Conservation (phyloP, 2,329 filamentous ascomycete genomes). For the Aureobasidium subglaciale region DNA sequence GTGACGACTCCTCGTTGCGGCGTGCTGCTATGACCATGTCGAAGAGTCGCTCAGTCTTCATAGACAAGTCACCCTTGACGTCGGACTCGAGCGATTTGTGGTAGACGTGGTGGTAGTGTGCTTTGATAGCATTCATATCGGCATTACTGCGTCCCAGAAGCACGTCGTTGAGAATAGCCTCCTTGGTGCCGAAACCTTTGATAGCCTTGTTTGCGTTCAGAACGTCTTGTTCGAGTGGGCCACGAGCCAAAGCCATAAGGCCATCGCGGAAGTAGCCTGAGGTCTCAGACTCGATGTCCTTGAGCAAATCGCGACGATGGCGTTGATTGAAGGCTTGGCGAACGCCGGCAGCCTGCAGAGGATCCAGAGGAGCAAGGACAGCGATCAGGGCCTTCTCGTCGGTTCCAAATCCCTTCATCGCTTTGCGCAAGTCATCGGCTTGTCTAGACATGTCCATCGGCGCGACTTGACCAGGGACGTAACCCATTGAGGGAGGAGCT, state of each 20-base stretch:
- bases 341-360: slow-evolving; percentile 66
- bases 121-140: slow-evolving; percentile 80
- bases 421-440: slow-evolving; percentile 64
- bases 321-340: slow-evolving; percentile 58
- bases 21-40: slow-evolving; percentile 68
- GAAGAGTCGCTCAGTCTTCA: slow-evolving; percentile 82
- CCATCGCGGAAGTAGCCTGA: slow-evolving; percentile 64
- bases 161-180: slow-evolving; percentile 77
- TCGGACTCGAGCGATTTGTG: slow-evolving; percentile 60
- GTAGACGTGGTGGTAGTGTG: slow-evolving; percentile 63
- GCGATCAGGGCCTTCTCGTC: slow-evolving; percentile 72
- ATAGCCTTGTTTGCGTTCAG: slow-evolving; percentile 64
- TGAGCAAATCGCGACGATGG: slow-evolving; percentile 61
- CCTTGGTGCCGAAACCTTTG: slow-evolving; percentile 77
- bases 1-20: slow-evolving; percentile 69
- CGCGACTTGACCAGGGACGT: slow-evolving; percentile 63
- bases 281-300: slow-evolving; percentile 73
- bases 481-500: slow-evolving; percentile 64
- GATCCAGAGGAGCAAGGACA: slow-evolving; percentile 64
- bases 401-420: slow-evolving; percentile 93
- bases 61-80: slow-evolving; percentile 70
- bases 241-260: slow-evolving; percentile 66
- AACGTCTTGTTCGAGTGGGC: slow-evolving; percentile 72
- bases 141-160: slow-evolving; percentile 78
- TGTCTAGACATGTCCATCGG: slow-evolving; percentile 59